Evolutionary conservation across 2,329 filamentous ascomycete genomes (phyloP), one percentile per base, ranked within the genome.

Genomic region (Trichophyton verrucosum): DNA sequence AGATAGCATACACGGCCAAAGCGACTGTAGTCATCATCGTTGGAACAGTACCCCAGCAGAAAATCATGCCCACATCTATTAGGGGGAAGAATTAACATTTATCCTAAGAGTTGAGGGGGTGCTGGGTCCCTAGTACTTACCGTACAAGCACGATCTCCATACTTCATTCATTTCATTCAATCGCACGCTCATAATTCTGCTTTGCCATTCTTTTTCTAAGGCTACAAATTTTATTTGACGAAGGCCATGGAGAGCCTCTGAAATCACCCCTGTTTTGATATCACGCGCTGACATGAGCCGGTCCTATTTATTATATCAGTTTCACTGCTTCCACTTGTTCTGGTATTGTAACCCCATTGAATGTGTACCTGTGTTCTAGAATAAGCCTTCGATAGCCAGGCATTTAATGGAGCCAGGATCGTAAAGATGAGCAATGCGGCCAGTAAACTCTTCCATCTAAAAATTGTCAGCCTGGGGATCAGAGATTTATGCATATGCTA

Each of bases 1-100:
- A 66, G 9, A 81, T 65, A 1, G 87, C 83, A 68, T 91, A 91
- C 0, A 84, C 80, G 1, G 85, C 80, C 1, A 94, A 76, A 0
- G 87, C 86, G 5, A 85, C 81, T 3, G 86, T 87, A 3, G 88
- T 84, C 3, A 92, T 80, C 62, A 88, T 76, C 27, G 91, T 82
- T 0, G 88, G 88, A 46, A 85, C 87, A 17, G 85, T 78, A 40
- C 89, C 82, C 86, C 86, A 89, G 33, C 33, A 57, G 27, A 57
- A 57, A 17, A 57, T 57, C 55, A 57, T 57, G n/a, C 36, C 55
- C 6, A 57, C 73, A 90, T 80, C 72, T 91, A n/a, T 40, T 11
- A 27, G 36, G 27, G 5, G n/a, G 38, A 0, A 40, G 20, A 69
- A 86, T 88, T 87, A 91, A 91, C 58, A 91, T 13, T 22, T 15